Base-by-base conservation (phyloP, 2,329 filamentous ascomycete genomes). In the Ophiostoma tasmaniense region DNA sequence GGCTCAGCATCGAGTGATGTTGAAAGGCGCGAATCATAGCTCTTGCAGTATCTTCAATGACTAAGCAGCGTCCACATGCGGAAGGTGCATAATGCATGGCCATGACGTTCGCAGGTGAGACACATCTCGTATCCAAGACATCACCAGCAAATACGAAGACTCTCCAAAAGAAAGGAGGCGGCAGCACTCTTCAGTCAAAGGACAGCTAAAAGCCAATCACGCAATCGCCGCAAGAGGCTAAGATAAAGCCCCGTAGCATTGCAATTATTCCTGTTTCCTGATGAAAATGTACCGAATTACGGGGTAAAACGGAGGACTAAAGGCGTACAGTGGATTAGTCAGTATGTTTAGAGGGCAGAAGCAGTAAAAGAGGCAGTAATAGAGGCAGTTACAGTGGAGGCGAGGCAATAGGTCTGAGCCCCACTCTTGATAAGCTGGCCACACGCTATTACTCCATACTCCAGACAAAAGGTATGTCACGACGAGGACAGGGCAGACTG, bases 361-460 rank as follows among this genome's bases (percentile, higher is more conserved):
- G 10, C 37, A 42, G 10, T 17, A 42, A 42, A 14, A 52, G 14
- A 55, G 50, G n/a, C 13, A 22, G 50, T 52, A 52, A 22, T 11
- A 52, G n/a, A 50, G 50, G 50, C 22, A 52, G 39, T 20, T 17
- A 17, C 50, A 55, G n/a, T 25, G 17, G 50, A 52, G 14, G 39
- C 50, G 22, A 50, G 45, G 45, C 50, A 20, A 50, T 50, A 20
- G 14, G 33, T 33, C 33, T 33, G 33, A 22, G 50, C 22, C 50
- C 50, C 55, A 61, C 55, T 61, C 3, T 61, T 61, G 55, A 30
- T 30, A 61, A 61, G 52, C 52, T 25, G 52, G 52, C 22, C 52
- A 59, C 52, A 61, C 55, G 55, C 50, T 55, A 33, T 30, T 61
- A 5, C 52, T 59, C 52, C 55, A 61, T 28, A 61, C 55, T 61